Evolutionary conservation across 2,329 filamentous ascomycete genomes (phyloP).

Genomic region (Colletotrichum aenigma): DNA sequence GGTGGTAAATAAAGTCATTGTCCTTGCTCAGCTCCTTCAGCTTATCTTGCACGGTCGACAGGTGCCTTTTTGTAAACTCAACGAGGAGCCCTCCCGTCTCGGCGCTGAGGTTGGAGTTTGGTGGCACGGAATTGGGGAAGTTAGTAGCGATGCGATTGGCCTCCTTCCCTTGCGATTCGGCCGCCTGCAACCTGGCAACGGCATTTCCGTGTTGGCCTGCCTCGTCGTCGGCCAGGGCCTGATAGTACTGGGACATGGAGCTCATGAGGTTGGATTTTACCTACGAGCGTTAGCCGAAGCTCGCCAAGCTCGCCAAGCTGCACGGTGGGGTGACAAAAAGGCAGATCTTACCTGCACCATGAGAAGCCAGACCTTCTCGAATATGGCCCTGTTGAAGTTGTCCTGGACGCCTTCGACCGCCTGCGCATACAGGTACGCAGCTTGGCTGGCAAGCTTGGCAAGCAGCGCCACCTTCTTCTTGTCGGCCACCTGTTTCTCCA

Average conservation of each 20-base stretch:
- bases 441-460: slow-evolving; percentile 92
- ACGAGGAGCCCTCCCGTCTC: slow-evolving; percentile 77
- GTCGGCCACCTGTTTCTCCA: slow-evolving; percentile 94
- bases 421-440: slow-evolving; percentile 85
- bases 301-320: background rate
- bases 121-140: slow-evolving; percentile 80
- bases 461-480: slow-evolving; percentile 91
- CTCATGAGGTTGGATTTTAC: slow-evolving; percentile 82
- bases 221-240: slow-evolving; percentile 89
- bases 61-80: slow-evolving; percentile 85
- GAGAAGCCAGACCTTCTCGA: slow-evolving; percentile 91
- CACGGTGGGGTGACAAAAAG: background rate
- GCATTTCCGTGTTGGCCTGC: slow-evolving; percentile 85
- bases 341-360: slow-evolving; percentile 73
- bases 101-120: slow-evolving; percentile 81
- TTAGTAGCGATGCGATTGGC: slow-evolving; percentile 76
- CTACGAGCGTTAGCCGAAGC: slow-evolving; percentile 38
- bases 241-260: slow-evolving; percentile 91
- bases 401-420: slow-evolving; percentile 90
- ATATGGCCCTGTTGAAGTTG: slow-evolving; percentile 87
- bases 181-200: slow-evolving; percentile 81
- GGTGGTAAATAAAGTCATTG: slow-evolving; percentile 98
- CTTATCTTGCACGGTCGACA: slow-evolving; percentile 81
- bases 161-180: slow-evolving; percentile 79
- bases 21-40: slow-evolving; percentile 80